Evolutionary conservation across 768 basidiomycete species (phyloP).

Genomic region (Mycena venus): DNA sequence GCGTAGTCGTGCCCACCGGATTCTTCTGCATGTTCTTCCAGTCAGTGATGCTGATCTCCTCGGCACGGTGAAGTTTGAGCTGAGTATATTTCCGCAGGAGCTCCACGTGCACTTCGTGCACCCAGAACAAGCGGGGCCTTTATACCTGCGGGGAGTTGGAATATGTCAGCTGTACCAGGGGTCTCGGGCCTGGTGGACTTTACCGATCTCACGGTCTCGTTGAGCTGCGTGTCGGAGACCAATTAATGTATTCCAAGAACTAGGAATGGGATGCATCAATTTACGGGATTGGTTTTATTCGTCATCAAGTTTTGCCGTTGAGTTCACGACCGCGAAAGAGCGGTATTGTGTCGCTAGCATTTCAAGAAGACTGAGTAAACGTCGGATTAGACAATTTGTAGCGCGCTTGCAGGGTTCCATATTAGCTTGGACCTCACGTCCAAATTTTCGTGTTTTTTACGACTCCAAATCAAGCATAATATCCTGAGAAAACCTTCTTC

Average conservation of each 20-base stretch:
- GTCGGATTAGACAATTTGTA: neutral
- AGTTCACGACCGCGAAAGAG: neutral
- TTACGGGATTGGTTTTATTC: conserved; percentile 1
- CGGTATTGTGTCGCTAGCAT: neutral
- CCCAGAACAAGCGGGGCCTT: neutral
- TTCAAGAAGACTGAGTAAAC: conserved; percentile 1
- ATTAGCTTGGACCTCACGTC: conserved; percentile 1
- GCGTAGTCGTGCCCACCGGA: too few species aligned
- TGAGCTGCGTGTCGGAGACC: too few species aligned
- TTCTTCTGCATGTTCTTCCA: too few species aligned
- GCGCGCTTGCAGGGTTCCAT: neutral
- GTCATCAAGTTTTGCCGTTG: neutral
- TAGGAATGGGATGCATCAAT: neutral
- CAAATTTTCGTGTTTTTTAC: neutral
- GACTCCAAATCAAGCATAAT: conserved; percentile 4
- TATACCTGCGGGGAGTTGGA: too few species aligned
- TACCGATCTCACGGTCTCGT: too few species aligned
- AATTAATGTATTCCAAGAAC: neutral
- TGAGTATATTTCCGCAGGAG: conserved; percentile 1
- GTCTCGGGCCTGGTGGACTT: too few species aligned
- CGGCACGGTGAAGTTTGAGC: neutral
- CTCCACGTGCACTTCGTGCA: neutral
- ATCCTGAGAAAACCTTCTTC: neutral
- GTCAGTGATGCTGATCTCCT: neutral
- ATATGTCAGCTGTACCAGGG: too few species aligned